Conservation (phyloP, 306 rosid genomes). For the Neltuma alba region DNA sequence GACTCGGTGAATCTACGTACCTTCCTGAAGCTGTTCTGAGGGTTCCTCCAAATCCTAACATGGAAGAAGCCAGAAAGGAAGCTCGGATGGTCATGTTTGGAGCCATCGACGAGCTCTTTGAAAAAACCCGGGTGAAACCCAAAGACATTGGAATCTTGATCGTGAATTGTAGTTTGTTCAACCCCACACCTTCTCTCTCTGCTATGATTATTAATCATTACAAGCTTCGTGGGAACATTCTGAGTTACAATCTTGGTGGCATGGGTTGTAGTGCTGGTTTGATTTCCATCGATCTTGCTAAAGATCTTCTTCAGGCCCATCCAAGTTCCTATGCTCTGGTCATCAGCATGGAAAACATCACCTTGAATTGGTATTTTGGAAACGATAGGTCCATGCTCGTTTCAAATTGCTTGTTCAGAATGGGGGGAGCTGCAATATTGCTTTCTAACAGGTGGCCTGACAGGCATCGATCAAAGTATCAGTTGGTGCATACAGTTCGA, state of each 20-base stretch:
- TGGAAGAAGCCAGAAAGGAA: conserved; percentile 67
- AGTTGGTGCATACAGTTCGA: conserved; percentile 55
- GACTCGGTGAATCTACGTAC: conserved; percentile 66
- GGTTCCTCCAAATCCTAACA: conserved; percentile 60
- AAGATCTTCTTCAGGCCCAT: conserved; percentile 63
- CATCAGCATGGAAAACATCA: conserved; percentile 69
- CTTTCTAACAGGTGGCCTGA: conserved; percentile 54
- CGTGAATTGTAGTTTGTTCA: conserved; percentile 70
- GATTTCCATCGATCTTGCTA: conserved; percentile 68
- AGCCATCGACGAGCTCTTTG: conserved; percentile 59
- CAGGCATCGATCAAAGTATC: conserved; percentile 50
- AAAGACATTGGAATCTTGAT: conserved; percentile 64
- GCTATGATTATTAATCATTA: conserved; percentile 67
- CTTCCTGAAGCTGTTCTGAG: conserved; percentile 62
- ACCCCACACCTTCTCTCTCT: conserved; percentile 65
- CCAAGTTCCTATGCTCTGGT: conserved; percentile 64
- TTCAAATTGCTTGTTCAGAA: conserved; percentile 68
- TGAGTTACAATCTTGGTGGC: conserved; percentile 62
- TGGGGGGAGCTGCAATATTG: conserved; percentile 72
- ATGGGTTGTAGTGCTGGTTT: conserved; percentile 80
- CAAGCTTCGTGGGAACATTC: conserved; percentile 59
- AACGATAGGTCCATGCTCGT: conserved; percentile 68
- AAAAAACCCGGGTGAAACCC: conserved; percentile 51
- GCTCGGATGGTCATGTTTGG: conserved; percentile 67
- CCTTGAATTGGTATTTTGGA: conserved; percentile 73